phyloP scores from a whole-genome alignment of 1,284 basidiomycete species.

The Golubevia pallescens region DNA sequence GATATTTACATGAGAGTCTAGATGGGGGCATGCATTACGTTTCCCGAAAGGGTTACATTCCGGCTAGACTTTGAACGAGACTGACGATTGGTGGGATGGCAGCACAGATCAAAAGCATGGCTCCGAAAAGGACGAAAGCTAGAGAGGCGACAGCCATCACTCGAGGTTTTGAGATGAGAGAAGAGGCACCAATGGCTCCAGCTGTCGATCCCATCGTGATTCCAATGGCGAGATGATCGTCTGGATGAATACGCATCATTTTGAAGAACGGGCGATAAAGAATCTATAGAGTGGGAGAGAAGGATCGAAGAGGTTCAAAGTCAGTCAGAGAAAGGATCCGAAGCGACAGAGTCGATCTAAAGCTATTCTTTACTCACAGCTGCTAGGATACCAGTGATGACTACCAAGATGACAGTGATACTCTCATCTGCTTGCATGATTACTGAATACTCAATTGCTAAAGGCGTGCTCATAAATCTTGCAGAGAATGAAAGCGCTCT shows the following conservation, averaged over 20 bases:
- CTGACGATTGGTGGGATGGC: slow-evolving; percentile 41
- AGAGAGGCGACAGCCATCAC: slow-evolving; percentile 43
- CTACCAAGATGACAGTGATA: slow-evolving; percentile 48
- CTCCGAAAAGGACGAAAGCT: slow-evolving; percentile 43
- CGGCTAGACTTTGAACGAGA: slow-evolving; percentile 14
- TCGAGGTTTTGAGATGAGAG: slow-evolving; percentile 32
- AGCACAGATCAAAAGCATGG: slow-evolving; percentile 33
- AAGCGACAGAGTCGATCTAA: slow-evolving; percentile 5
- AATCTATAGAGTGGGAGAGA: slow-evolving; percentile 8
- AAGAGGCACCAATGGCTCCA: slow-evolving; percentile 42
- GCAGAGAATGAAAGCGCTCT: slow-evolving; percentile 32
- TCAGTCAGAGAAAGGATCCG: slow-evolving; percentile 3
- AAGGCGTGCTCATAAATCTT: slow-evolving; percentile 44
- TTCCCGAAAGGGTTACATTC: no score
- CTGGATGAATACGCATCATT: slow-evolving; percentile 24
- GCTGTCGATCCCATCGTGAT: slow-evolving; percentile 44
- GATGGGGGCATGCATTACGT: no score
- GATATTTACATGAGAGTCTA: no score
- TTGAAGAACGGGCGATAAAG: slow-evolving; percentile 47
- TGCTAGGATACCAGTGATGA: slow-evolving; percentile 41
- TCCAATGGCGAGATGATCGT: slow-evolving; percentile 38
- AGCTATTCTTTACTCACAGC: background rate
- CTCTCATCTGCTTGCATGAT: slow-evolving; percentile 43
- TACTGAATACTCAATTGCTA: slow-evolving; percentile 42
- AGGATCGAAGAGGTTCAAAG: no score